phyloP scores from a whole-genome alignment of 2,329 filamentous ascomycete species.

The Harringtonia aguacate region DNA sequence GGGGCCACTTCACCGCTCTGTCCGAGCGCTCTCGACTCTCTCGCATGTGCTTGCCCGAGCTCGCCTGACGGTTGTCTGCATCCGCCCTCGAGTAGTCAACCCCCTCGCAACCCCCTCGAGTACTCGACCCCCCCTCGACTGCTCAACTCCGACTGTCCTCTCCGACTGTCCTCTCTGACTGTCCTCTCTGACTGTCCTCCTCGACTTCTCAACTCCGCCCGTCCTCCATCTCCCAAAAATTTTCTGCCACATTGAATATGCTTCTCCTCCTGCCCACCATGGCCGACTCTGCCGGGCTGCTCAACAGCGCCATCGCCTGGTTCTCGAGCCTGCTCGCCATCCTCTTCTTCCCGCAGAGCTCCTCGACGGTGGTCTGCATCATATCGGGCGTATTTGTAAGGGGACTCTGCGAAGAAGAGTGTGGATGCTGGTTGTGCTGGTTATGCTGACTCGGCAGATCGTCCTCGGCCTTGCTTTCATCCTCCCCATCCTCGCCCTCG shows the following conservation, averaged over 20 bases:
- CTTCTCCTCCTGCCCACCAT: slow-evolving; percentile 2
- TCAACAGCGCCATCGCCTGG: slow-evolving; percentile 3
- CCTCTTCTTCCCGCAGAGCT: slow-evolving; percentile 9
- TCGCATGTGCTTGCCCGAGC: too few species aligned
- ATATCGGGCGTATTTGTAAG: slow-evolving; percentile 13
- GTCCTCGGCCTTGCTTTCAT: slow-evolving; percentile 34
- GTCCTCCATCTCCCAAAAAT: not conserved
- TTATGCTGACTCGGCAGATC: slow-evolving; percentile 20
- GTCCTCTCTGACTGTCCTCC: too few species aligned
- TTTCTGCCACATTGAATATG: not conserved
- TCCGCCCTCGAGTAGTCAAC: too few species aligned
- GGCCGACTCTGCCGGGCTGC: slow-evolving; percentile 5
- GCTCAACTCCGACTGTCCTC: too few species aligned
- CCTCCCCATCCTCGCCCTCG: slow-evolving; percentile 33
- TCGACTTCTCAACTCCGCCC: not conserved
- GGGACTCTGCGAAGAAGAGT: too few species aligned
- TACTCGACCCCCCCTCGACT: too few species aligned
- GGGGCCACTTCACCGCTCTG: too few species aligned
- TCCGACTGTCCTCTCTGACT: not conserved
- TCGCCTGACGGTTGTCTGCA: too few species aligned
- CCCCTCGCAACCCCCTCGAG: too few species aligned
- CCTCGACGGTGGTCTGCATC: slow-evolving; percentile 7
- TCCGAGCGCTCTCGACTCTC: too few species aligned
- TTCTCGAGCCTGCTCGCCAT: slow-evolving; percentile 4
- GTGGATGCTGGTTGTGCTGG: too few species aligned